Conservation (phyloP, 345 rosid genomes). For the Triadica sebifera region DNA sequence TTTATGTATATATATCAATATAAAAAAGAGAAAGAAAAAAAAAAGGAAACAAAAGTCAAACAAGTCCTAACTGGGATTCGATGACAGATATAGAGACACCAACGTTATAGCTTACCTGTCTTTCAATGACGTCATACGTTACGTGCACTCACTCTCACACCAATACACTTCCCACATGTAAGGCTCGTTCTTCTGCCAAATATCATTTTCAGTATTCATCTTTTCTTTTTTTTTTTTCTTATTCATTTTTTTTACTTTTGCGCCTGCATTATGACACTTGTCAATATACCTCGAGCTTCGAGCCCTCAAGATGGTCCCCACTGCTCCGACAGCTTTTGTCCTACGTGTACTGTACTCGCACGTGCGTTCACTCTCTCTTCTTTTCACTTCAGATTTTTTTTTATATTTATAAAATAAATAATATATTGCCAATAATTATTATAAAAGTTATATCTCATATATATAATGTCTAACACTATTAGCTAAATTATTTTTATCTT, state of each 20-base stretch:
- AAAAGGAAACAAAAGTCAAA: constrained; percentile 18
- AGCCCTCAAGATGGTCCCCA: constrained; percentile 5
- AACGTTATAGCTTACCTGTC: constrained; percentile 20
- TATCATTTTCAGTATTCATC: constrained; percentile 13
- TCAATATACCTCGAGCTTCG: constrained; percentile 8
- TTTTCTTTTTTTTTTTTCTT: not conserved
- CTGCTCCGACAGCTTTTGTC: not conserved
- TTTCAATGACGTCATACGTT: constrained; percentile 22
- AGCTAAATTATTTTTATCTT: no score
- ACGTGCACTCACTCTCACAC: constrained; percentile 19
- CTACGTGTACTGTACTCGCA: no score
- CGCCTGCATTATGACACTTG: constrained; percentile 12
- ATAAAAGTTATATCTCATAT: no score
- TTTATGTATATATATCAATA: no score
- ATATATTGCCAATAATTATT: no score
- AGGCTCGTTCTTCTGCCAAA: not conserved
- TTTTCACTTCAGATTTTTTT: no score
- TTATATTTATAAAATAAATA: no score
- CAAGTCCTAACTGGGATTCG: constrained; percentile 27
- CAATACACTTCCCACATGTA: constrained; percentile 11
- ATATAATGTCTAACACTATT: no score
- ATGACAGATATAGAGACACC: constrained; percentile 16
- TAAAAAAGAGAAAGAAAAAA: not conserved
- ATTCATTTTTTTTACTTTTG: no score
- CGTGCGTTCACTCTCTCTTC: no score